Conservation (phyloP, 352 stramenopile species). For the Globisporangium splendens region DNA sequence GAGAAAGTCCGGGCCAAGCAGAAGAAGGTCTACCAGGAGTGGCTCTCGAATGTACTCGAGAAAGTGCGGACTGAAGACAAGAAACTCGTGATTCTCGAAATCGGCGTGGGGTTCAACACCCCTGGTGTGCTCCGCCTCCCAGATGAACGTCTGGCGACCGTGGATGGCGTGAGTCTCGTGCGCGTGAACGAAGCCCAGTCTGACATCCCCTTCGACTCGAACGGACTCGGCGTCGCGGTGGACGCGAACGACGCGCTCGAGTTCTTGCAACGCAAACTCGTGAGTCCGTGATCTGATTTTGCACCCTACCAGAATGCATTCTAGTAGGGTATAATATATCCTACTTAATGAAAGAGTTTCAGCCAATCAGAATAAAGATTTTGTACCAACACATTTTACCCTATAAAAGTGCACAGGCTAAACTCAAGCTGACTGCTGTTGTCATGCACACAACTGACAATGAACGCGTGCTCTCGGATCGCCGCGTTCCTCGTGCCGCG, state of each 20-base stretch:
- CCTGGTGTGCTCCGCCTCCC: constrained; percentile 53
- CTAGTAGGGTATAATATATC: no score
- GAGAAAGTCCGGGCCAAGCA: constrained; percentile 31
- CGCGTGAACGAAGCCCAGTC: constrained; percentile 53
- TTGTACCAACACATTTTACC: no score
- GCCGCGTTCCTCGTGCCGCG: constrained; percentile 4
- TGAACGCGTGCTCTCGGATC: constrained; percentile 8
- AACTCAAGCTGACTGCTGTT: no score
- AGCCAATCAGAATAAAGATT: no score
- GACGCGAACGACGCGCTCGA: constrained; percentile 46
- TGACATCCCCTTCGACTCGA: constrained; percentile 49
- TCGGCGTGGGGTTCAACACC: constrained; percentile 74
- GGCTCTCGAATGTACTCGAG: constrained; percentile 26
- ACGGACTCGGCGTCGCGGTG: constrained; percentile 37
- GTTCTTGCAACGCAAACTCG: constrained; percentile 19
- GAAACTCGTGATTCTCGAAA: constrained; percentile 66
- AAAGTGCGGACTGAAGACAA: constrained; percentile 32
- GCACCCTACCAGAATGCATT: no score
- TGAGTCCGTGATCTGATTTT: not conserved
- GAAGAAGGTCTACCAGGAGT: constrained; percentile 35
- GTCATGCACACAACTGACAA: not conserved
- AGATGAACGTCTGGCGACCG: constrained; percentile 42
- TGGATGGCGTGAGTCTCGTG: constrained; percentile 44
- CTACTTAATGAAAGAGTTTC: no score
- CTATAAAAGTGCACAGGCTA: no score